Conservation (phyloP, 2,329 filamentous ascomycete species). For the Fusarium pininemorale region DNA sequence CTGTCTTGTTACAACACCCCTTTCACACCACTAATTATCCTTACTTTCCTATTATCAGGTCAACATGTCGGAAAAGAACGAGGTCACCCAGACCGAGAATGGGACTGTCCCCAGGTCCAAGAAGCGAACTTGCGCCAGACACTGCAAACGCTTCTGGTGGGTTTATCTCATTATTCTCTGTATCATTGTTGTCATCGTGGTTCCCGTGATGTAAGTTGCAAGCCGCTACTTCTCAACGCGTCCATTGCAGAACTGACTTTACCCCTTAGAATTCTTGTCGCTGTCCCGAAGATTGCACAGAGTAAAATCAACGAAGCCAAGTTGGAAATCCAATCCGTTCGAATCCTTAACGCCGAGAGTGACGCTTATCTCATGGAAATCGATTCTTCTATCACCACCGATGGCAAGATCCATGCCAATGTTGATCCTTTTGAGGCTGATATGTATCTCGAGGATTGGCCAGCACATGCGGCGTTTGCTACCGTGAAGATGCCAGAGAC, state of each 20-base stretch:
- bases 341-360: constrained; percentile 57
- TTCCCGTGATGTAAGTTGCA: constrained; percentile 66
- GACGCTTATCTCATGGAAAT: constrained; percentile 61
- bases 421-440: constrained; percentile 61
- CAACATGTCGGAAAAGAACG: constrained; percentile 52
- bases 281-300: constrained; percentile 66
- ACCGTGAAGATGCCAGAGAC: constrained; percentile 62
- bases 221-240: neutral
- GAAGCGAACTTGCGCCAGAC: constrained; percentile 54
- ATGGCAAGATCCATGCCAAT: constrained; percentile 61
- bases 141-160: constrained; percentile 70
- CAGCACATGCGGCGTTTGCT: constrained; percentile 59
- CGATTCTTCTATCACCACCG: constrained; percentile 64
- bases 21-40: neutral
- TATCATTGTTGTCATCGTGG: constrained; percentile 61
- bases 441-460: constrained; percentile 64
- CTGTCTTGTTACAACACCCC: neutral
- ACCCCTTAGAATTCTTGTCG: constrained; percentile 61
- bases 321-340: constrained; percentile 62
- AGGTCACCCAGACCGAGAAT: constrained; percentile 49
- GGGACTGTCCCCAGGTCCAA: constrained; percentile 44
- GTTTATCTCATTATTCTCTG: constrained; percentile 62
- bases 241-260: constrained; percentile 11
- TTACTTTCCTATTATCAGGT: neutral
- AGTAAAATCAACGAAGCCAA: constrained; percentile 62